Evolutionary conservation across 208 protist genomes (phyloP).

Genomic region (Leishmania amazonensis): DNA sequence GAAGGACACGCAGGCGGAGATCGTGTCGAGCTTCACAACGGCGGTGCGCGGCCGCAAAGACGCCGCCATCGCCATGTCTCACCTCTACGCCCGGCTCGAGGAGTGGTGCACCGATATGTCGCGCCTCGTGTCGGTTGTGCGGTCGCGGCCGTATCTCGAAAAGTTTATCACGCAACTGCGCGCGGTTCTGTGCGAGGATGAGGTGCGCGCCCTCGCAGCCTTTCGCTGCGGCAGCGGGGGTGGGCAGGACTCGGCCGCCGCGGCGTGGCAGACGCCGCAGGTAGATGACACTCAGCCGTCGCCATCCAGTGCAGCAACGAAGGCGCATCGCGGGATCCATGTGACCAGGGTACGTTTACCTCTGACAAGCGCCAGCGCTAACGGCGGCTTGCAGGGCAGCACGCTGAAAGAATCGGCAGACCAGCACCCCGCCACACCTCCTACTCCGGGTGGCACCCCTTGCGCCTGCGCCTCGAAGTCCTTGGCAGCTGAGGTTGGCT

Average conservation of each 20-base stretch:
- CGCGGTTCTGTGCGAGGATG: constrained; percentile 76
- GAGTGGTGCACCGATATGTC: constrained; percentile 20
- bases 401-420: neutral
- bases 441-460: neutral
- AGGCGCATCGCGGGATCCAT: neutral
- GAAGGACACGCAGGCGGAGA: constrained; percentile 13
- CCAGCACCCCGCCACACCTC: neutral
- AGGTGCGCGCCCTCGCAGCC: constrained; percentile 50
- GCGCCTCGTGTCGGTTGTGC: constrained; percentile 37
- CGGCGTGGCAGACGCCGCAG: neutral
- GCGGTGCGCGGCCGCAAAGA: constrained; percentile 24
- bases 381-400: neutral
- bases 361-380: neutral
- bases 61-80: constrained; percentile 21
- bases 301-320: neutral
- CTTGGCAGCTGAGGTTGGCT: constrained; percentile 1
- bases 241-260: too few species aligned
- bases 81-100: constrained; percentile 23
- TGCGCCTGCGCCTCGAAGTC: neutral
- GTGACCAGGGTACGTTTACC: neutral
- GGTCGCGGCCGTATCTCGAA: constrained; percentile 30
- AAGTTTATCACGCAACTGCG: constrained; percentile 60
- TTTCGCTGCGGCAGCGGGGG: neutral
- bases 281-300: neutral
- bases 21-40: constrained; percentile 22